Evolutionary conservation across 805 yeast genomes (phyloP).

Genomic region (Yarrowia bubula): DNA sequence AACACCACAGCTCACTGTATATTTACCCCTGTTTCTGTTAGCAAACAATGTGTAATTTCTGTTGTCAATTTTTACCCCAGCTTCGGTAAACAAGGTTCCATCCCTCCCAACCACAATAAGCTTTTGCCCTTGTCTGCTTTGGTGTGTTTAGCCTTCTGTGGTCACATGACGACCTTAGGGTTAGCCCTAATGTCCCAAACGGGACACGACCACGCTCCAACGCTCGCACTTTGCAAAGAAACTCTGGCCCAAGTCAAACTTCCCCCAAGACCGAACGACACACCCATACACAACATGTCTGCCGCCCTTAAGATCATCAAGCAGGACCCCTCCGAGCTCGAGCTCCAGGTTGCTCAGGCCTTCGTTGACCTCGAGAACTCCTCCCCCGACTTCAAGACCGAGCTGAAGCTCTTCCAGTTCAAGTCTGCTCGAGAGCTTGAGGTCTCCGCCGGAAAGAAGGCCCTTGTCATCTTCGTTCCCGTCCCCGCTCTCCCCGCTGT

Average conservation of each 20-base stretch:
- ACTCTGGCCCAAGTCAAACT: conserved; percentile 9
- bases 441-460: conserved; percentile 97
- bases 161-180: conserved; percentile 9
- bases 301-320: conserved; percentile 94
- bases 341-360: conserved; percentile 99
- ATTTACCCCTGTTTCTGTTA: no score
- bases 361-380: conserved; percentile 90
- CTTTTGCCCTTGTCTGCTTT: neutral
- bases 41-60: no score
- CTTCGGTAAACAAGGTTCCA: neutral
- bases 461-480: conserved; percentile 97
- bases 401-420: conserved; percentile 97
- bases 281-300: conserved; percentile 60
- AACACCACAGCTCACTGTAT: no score
- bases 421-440: conserved; percentile 98
- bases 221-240: conserved; percentile 4
- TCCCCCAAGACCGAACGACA: conserved; percentile 28
- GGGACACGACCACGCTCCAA: conserved; percentile 14
- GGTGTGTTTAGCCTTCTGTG: neutral
- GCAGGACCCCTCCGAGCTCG: conserved; percentile 95
- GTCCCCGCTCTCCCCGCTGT: conserved; percentile 97
- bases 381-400: conserved; percentile 95
- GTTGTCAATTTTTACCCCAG: neutral
- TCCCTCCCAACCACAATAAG: neutral
- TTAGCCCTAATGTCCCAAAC: conserved; percentile 17